A percentile compares a stretch with the other conserved stretches of the same genome.
These are phyloP conservation scores for Sporothrix luriei DNA, from an alignment of 2,329 filamentous ascomycete species.

Conservation along the genomic window DNA sequence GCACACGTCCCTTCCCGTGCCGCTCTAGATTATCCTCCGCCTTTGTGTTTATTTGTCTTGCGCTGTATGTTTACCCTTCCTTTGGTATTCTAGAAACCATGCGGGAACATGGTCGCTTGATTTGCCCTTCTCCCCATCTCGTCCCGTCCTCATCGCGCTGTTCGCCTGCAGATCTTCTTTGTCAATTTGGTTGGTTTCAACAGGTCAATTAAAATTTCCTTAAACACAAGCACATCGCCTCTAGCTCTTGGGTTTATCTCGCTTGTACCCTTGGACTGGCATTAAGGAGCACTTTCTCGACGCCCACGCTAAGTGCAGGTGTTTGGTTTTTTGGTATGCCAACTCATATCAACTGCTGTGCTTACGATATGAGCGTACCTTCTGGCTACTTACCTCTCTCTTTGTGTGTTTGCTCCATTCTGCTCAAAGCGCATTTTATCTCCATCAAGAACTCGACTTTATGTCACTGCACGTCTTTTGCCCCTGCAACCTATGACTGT, in stretches of 20 bases:
- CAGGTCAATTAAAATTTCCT: constrained; percentile 2
- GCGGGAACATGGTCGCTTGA: not conserved
- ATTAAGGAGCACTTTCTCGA: constrained; percentile 5
- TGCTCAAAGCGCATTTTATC: not conserved
- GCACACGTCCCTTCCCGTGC: not conserved
- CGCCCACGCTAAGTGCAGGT: not conserved
- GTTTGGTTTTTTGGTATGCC: constrained; percentile 7
- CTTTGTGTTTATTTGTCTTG: not conserved
- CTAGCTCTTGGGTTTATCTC: not conserved
- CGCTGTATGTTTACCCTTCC: not conserved
- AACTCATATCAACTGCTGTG: not conserved
- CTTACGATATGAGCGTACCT: not conserved
- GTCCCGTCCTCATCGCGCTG: not conserved
- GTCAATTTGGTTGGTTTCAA: constrained; percentile 18
- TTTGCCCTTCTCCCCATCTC: not conserved
- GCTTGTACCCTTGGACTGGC: not conserved
- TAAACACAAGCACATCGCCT: not conserved
- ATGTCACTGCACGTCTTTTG: constrained; percentile 2
- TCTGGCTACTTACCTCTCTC: not conserved
- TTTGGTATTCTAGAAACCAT: constrained; percentile 21
- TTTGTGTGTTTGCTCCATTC: not conserved
- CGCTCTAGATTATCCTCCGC: not conserved
- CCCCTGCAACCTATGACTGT: not conserved
- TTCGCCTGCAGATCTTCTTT: constrained; percentile 6
- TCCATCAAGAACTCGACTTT: not conserved